A percentile compares a stretch with the other conserved stretches of the same genome.
phyloP scores from a whole-genome alignment of 139 green algal species.

The Chlorella sp. region DNA sequence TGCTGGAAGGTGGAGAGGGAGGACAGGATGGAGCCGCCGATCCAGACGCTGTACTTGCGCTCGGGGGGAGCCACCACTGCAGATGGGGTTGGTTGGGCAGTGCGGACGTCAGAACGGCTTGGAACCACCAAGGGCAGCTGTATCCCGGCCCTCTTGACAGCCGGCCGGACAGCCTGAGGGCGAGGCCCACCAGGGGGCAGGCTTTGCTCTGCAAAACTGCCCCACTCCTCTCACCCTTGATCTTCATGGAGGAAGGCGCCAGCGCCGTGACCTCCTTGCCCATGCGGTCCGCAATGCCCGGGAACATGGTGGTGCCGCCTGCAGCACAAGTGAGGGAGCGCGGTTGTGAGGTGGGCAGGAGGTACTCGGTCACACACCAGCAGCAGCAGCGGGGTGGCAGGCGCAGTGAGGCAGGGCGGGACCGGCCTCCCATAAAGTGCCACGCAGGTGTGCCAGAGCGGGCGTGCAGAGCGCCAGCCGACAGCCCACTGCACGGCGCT shows the following conservation, averaged over 20 bases:
- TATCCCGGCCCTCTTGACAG: no score
- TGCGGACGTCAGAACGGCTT: no score
- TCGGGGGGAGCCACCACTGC: constrained; percentile 90
- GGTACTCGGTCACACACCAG: no score
- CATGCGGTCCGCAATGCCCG: constrained; percentile 97
- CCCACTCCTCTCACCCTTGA: constrained; percentile 81
- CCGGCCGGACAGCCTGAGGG: no score
- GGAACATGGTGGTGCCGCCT: constrained; percentile 98
- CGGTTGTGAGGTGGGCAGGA: neutral
- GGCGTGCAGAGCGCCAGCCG: neutral
- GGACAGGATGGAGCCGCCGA: constrained; percentile 98
- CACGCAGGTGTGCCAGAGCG: no score
- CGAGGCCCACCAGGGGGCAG: no score
- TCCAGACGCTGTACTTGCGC: constrained; percentile 98
- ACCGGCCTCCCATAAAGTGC: no score
- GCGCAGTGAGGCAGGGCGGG: no score
- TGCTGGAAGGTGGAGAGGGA: constrained; percentile 97
- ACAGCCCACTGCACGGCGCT: neutral
- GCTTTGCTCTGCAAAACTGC: no score
- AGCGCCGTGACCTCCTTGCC: constrained; percentile 95
- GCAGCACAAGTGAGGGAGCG: neutral
- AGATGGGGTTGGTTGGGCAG: no score
- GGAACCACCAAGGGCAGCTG: no score
- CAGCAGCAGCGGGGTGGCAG: no score
- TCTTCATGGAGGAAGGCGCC: constrained; percentile 93